Base-by-base conservation (phyloP, 768 basidiomycete genomes). In the Suillus bovinus region DNA sequence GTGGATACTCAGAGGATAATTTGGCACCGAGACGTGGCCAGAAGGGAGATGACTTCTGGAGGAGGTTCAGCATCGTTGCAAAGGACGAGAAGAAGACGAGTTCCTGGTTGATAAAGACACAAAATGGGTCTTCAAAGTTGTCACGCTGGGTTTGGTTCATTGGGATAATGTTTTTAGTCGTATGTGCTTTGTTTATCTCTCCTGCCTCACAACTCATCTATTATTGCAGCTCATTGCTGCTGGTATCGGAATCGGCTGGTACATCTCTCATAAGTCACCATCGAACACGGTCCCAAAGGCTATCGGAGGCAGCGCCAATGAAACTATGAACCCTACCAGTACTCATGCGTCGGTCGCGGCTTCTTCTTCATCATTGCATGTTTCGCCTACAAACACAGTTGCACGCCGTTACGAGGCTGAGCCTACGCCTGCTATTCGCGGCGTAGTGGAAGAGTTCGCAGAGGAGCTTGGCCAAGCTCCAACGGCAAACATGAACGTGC, bases 1-100 rank as follows among this genome's bases (percentile, higher is more conserved):
- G 91, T 17, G 84, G 89, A 6, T 80, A 86, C 56, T 79, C 79
- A 1, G 91, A 93, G 72, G 89, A 87, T 46, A 84, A 86, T 2
- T 70, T 90, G 3, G 72, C 93, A 9, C 87, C 90, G 2, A 79
- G 79, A 44, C 82, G 89, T 50, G 89, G 90, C 3, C 85, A 90
- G 71, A 84, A 81, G 55, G 90, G 90, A 0, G 91, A 93, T 68
- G 89, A 93, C 68, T 93, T 94, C 76, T 94, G 92, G 92, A 80
- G 89, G 63, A 81, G 92, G 42, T 94, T 93, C 75, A 90, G 88
- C 64, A 91, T 93, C 80, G 86, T 93, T 64, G 91, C 86, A 10
- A 90, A 85, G 70, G 86, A 87, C 62, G 86, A 89, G 66, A 78
- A 80, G 69, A 85, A 85, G 67, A 80, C 82, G 73, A 78, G 76